Conservation (phyloP, 2,329 filamentous ascomycete species). For the Calonectria pseudoreteaudii region DNA sequence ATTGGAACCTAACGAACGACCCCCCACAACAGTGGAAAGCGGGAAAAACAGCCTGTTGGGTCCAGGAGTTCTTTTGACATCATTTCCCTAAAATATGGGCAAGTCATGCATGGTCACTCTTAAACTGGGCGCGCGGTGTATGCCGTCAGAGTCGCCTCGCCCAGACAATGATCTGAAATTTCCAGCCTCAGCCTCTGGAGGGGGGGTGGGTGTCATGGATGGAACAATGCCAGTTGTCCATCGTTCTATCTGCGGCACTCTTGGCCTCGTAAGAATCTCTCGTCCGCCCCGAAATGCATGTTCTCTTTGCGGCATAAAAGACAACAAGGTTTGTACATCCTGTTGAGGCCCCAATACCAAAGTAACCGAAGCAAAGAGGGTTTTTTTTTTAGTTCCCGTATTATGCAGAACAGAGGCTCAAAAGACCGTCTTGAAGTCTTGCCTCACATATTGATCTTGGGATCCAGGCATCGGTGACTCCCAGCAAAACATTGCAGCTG, state of each 20-base stretch:
- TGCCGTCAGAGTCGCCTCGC: conserved; percentile 18
- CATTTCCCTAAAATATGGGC: neutral
- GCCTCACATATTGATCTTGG: neutral
- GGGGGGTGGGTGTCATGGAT: conserved; percentile 26
- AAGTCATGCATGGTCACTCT: conserved; percentile 13
- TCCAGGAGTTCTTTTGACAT: neutral
- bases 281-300: conserved; percentile 30
- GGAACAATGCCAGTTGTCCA: conserved; percentile 38
- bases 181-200: conserved; percentile 5
- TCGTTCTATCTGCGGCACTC: conserved; percentile 32
- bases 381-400: neutral
- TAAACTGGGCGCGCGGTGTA: neutral
- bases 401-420: conserved; percentile 10
- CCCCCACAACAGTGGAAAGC: conserved; percentile 18
- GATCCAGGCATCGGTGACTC: conserved; percentile 7
- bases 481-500: conserved; percentile 28
- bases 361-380: neutral
- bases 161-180: neutral
- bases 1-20: conserved; percentile 30
- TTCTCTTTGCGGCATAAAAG: conserved; percentile 32
- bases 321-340: conserved; percentile 9
- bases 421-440: conserved; percentile 16
- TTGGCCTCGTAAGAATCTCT: conserved; percentile 20
- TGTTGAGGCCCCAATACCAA: conserved; percentile 9
- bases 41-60: neutral